These are phyloP conservation scores for Talaromyces wortmannii DNA, from an alignment of 495 filamentous ascomycete genomes.

Conservation along the genomic window DNA sequence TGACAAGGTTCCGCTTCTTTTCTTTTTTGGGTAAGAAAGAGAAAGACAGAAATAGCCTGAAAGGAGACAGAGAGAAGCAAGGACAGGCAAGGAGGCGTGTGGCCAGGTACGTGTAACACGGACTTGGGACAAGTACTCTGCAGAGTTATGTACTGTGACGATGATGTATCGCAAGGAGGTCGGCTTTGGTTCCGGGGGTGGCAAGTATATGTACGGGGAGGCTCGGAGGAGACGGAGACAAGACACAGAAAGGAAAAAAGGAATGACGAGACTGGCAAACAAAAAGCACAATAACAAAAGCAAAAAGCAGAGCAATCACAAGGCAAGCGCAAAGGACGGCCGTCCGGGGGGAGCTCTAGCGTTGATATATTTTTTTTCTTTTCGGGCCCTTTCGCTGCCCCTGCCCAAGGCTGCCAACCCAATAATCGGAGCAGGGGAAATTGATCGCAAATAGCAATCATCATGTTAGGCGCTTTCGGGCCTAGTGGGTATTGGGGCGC, in stretches of 20 bases:
- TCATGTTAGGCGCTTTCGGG: neutral
- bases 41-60: too few relatives aligned
- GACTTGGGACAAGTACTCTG: neutral
- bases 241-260: slow-evolving; percentile 3
- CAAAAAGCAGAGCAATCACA: slow-evolving; percentile 12
- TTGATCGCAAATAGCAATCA: neutral
- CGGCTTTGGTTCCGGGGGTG: neutral
- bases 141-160: neutral
- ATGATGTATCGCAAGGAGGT: neutral
- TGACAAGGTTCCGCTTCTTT: neutral
- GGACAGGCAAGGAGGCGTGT: neutral
- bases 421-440: neutral
- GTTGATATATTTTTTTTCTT: neutral
- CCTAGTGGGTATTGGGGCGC: too few relatives aligned
- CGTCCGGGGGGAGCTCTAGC: slow-evolving; percentile 12
- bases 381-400: neutral
- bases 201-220: neutral
- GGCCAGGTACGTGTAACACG: neutral
- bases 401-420: neutral
- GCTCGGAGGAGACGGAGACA: slow-evolving; percentile 12
- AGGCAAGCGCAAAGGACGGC: neutral
- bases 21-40: neutral
- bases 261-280: neutral
- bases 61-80: neutral
- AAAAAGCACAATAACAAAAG: neutral